Conservation (phyloP, 2,329 filamentous ascomycete genomes). For the Nigrograna mackinnonii region DNA sequence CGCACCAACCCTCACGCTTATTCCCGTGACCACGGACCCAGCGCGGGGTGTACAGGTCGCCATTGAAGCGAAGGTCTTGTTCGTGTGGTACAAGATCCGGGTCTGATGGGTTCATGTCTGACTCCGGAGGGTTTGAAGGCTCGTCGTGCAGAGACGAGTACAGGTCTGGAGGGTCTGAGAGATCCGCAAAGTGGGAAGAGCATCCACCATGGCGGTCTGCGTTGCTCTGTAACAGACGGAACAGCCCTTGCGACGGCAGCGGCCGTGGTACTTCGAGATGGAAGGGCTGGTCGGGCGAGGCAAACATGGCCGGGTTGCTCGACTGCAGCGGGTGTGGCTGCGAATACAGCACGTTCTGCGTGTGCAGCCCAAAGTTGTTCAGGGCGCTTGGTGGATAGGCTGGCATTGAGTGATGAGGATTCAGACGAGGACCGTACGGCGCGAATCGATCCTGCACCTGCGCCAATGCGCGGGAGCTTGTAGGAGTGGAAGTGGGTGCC, state of each 20-base stretch:
- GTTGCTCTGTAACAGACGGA: conserved; percentile 76
- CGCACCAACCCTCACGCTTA: conserved; percentile 88
- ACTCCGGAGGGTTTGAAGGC: conserved; percentile 72
- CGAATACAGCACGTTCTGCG: conserved; percentile 41
- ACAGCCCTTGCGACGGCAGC: conserved; percentile 70
- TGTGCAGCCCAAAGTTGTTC: conserved; percentile 30
- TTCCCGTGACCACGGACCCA: conserved; percentile 87
- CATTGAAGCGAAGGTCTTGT: conserved; percentile 74
- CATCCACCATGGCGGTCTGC: conserved; percentile 68
- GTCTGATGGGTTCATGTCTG: conserved; percentile 80
- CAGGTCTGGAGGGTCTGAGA: conserved; percentile 76
- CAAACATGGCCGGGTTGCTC: conserved; percentile 47
- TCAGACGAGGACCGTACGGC: conserved; percentile 61
- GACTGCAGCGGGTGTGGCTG: conserved; percentile 58
- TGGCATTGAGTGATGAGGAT: conserved; percentile 46
- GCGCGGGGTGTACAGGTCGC: conserved; percentile 79
- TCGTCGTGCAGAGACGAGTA: conserved; percentile 76
- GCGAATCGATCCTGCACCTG: conserved; percentile 64
- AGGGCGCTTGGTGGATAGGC: conserved; percentile 37
- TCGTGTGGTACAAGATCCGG: conserved; percentile 77
- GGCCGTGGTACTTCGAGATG: conserved; percentile 59
- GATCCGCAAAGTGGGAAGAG: conserved; percentile 69
- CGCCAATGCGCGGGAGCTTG: conserved; percentile 58
- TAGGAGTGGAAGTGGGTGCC: conserved; percentile 62
- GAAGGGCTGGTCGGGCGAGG: conserved; percentile 57